Base-by-base conservation (phyloP, 495 filamentous ascomycete genomes). In the Sordaria brevicollis region DNA sequence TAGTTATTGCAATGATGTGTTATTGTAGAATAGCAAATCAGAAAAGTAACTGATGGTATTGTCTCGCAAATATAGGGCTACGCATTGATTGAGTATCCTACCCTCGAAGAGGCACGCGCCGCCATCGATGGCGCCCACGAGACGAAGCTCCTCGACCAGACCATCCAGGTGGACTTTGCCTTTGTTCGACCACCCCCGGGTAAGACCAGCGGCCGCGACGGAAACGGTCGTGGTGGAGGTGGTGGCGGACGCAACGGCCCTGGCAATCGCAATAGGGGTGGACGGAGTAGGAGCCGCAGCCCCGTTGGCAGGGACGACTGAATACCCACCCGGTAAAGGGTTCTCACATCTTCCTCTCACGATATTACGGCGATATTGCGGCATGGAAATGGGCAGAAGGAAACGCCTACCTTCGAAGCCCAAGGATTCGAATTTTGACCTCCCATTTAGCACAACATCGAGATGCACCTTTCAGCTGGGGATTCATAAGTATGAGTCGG, bases 151-250 rank as follows among this genome's bases (percentile, higher is more conserved):
- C 89, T 99, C 35, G 95, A 98, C 71, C 93, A 98, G 84, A 96
- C 92, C 1, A 89, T 99, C 65, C 78, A 86, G 65, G 93, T 96
- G 57, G 96, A 99, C 83, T 99, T 94, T 79, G 96, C 94, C 3
- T 98, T 99, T 80, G 96, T 99, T 43, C 88, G 96, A 66, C 94
- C 96, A 65, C 94, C 96, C 49, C 93, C 93, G 15, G 84, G 87
- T 21, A 88, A 89, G 77, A 31, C 49, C 49, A 25, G 49, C 49
- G 49, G 49, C 49, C 79, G 78, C 54, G 84, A 83, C 68, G 82
- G 81, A 17, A 84, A 83, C 35, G 81, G 81, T 35, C 81, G 82
- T 66, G 83, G 82, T 62, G 84, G 80, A 25, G 79, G 79, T 15
- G 80, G 84, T 62, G 79, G 82, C 67, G 81, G 78, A 57, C 49